Conservation (phyloP, 768 basidiomycete genomes). For the Rubroboletus pulcherrimus region DNA sequence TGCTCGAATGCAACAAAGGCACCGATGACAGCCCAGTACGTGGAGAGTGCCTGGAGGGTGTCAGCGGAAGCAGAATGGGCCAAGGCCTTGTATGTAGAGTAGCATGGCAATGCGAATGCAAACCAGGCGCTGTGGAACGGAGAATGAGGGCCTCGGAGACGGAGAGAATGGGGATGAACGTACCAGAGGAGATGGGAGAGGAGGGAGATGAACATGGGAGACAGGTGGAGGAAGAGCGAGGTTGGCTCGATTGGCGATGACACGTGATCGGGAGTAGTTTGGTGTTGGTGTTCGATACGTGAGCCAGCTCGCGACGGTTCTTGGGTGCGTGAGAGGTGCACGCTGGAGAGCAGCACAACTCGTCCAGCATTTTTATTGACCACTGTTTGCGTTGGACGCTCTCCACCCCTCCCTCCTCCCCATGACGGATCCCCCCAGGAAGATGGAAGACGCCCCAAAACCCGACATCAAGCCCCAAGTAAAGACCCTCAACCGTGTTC, state of each 20-base stretch:
- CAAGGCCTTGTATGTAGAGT: constrained; percentile 64
- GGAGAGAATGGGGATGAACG: background rate
- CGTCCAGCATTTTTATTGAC: background rate
- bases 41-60: constrained; percentile 53
- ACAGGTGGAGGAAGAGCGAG: too few species aligned
- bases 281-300: background rate
- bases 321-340: too few species aligned
- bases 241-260: too few species aligned
- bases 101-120: constrained; percentile 61
- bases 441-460: constrained; percentile 58
- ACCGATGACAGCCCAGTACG: constrained; percentile 65
- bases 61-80: constrained; percentile 49
- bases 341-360: too few species aligned
- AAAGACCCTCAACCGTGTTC: constrained; percentile 81
- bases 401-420: background rate
- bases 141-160: background rate
- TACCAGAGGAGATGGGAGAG: constrained; percentile 51
- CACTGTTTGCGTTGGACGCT: constrained; percentile 9
- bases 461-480: constrained; percentile 68
- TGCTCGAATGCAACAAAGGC: constrained; percentile 60
- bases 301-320: background rate
- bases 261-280: background rate
- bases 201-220: constrained; percentile 45
- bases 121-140: constrained; percentile 57
- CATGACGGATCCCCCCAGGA: constrained; percentile 39